A percentile compares a stretch with the other conserved stretches of the same genome.
phyloP scores from a whole-genome alignment of 2,329 filamentous ascomycete species.

The Pseudogymnoascus sp. region DNA sequence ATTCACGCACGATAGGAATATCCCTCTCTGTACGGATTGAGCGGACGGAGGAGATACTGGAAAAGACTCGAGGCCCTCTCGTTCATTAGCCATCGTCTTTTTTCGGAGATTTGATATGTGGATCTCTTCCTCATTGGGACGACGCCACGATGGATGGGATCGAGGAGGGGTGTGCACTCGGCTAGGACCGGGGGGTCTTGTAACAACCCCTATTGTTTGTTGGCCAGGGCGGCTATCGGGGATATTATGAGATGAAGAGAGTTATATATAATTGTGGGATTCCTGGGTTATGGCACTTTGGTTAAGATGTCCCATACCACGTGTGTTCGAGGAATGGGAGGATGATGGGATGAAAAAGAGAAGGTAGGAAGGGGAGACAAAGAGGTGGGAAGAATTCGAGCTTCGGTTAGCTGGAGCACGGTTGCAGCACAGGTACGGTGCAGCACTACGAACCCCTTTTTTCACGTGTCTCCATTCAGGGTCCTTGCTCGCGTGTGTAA shows the following conservation, averaged over 20 bases:
- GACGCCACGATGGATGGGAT: neutral
- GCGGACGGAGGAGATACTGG: neutral
- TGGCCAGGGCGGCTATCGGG: neutral
- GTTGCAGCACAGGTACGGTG: neutral
- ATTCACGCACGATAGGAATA: neutral
- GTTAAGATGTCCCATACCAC: neutral
- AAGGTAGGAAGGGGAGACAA: neutral
- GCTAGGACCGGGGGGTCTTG: neutral
- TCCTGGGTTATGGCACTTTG: neutral
- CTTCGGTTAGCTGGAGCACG: neutral
- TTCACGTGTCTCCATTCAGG: neutral
- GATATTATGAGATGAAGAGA: neutral
- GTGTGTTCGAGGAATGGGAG: neutral
- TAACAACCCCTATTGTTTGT: neutral
- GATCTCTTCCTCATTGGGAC: neutral
- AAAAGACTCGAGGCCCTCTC: neutral
- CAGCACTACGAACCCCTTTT: neutral
- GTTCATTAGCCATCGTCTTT: neutral
- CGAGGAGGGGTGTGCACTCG: neutral
- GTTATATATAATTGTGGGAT: constrained; percentile 1
- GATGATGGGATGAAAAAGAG: neutral
- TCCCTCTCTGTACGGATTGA: neutral
- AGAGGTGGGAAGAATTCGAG: neutral
- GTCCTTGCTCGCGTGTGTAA: neutral
- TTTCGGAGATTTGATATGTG: neutral